Evolutionary conservation across 139 green algal genomes (phyloP).

Genomic region (Chloropicon primus): DNA sequence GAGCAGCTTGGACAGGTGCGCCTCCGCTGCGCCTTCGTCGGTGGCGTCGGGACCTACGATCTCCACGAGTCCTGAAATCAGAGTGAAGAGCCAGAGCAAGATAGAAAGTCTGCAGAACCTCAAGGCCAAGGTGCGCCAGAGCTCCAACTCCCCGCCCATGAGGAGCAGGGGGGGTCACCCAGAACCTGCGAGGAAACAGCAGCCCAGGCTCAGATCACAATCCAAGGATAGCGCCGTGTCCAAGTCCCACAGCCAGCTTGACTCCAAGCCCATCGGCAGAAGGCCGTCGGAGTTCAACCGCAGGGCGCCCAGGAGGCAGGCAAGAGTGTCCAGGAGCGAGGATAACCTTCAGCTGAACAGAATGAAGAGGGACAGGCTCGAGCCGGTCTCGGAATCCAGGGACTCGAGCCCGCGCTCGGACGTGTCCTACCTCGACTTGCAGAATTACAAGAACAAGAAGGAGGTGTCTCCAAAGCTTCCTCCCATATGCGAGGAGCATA

Average conservation of each 20-base stretch:
- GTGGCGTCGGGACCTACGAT: not conserved
- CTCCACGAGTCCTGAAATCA: not conserved
- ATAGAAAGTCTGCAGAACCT: not conserved
- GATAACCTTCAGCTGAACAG: not conserved
- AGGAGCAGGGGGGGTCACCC: not conserved
- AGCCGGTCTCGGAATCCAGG: not conserved
- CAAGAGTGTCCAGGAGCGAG: not conserved
- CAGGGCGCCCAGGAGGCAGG: not conserved
- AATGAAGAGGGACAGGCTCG: not conserved
- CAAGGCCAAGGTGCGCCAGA: not conserved
- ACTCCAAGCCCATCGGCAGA: not conserved
- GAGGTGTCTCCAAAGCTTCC: not conserved
- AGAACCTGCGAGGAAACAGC: not conserved
- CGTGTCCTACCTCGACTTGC: not conserved
- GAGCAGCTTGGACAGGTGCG: not conserved
- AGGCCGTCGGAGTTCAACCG: not conserved
- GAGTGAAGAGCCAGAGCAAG: not conserved
- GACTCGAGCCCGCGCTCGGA: not conserved
- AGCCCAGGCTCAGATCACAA: not conserved
- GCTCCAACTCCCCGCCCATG: not conserved
- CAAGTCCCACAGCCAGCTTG: not conserved
- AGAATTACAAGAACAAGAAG: not conserved
- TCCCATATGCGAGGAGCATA: not conserved
- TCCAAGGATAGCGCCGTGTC: not conserved
- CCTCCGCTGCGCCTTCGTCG: not conserved